A percentile compares a stretch with the other conserved stretches of the same genome.
These are phyloP conservation scores for Calonectria honghensis DNA, from an alignment of 2,329 filamentous ascomycete genomes.

Conservation along the genomic window DNA sequence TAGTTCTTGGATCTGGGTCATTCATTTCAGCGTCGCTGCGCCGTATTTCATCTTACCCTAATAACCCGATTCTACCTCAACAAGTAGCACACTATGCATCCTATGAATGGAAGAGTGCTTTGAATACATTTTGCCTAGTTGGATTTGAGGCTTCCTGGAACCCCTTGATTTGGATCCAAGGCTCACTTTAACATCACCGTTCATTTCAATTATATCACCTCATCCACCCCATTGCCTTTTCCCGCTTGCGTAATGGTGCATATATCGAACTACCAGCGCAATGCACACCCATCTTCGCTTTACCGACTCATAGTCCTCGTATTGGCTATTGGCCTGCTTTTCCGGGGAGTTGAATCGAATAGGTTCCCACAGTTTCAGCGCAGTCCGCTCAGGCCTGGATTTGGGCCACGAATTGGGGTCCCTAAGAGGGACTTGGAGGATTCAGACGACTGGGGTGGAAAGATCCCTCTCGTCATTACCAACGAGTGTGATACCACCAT, in stretches of 20 bases:
- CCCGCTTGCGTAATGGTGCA: slow-evolving; percentile 44
- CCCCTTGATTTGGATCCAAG: slow-evolving; percentile 16
- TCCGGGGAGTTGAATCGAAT: slow-evolving; percentile 45
- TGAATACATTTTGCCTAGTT: slow-evolving; percentile 29
- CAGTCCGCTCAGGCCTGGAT: slow-evolving; percentile 55
- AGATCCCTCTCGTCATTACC: slow-evolving; percentile 78
- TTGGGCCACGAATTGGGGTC: slow-evolving; percentile 52
- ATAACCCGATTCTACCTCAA: not conserved
- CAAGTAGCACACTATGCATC: not conserved
- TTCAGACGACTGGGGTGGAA: slow-evolving; percentile 60
- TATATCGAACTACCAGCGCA: slow-evolving; percentile 37
- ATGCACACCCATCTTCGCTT: slow-evolving; percentile 46
- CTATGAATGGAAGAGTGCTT: slow-evolving; percentile 20
- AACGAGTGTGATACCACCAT: slow-evolving; percentile 83
- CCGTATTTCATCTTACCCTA: slow-evolving; percentile 10
- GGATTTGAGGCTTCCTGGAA: slow-evolving; percentile 17
- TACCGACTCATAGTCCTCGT: slow-evolving; percentile 46
- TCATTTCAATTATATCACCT: not conserved
- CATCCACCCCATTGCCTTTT: not conserved
- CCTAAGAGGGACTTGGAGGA: slow-evolving; percentile 46
- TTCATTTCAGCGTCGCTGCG: not conserved
- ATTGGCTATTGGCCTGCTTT: slow-evolving; percentile 47
- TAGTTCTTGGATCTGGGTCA: slow-evolving; percentile 9
- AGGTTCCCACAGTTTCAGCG: slow-evolving; percentile 40
- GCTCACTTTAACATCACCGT: not conserved